Percentiles rank a stretch among this genome's conserved stretches.
phyloP scores from a whole-genome alignment of 1,284 basidiomycete genomes.

The Bondarzewia mesenterica region DNA sequence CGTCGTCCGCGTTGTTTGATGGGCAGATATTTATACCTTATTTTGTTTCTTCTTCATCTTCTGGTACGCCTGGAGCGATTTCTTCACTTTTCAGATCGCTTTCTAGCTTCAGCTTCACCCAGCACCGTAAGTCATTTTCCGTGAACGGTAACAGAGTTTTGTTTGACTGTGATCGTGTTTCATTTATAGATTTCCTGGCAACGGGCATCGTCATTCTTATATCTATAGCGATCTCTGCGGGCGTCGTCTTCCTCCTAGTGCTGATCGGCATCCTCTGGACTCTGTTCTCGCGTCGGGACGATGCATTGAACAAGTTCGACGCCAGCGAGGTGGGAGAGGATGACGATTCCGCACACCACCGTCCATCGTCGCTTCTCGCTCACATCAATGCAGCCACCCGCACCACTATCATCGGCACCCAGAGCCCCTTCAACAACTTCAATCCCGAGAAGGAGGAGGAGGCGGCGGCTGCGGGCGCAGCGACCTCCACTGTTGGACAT shows the following conservation, averaged over 20 bases:
- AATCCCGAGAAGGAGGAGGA: constrained; percentile 46
- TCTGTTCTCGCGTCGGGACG: constrained; percentile 73
- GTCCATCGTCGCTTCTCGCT: constrained; percentile 73
- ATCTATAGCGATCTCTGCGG: constrained; percentile 93
- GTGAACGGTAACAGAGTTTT: constrained; percentile 4
- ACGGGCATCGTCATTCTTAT: constrained; percentile 93
- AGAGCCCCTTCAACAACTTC: constrained; percentile 41
- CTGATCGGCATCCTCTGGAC: constrained; percentile 87
- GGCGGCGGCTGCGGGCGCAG: constrained; percentile 19
- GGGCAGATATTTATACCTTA: constrained; percentile 82
- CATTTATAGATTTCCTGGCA: constrained; percentile 81
- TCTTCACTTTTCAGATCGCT: constrained; percentile 81
- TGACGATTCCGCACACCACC: constrained; percentile 62
- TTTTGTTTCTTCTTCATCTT: constrained; percentile 59
- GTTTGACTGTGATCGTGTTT: constrained; percentile 7
- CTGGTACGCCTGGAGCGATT: constrained; percentile 68
- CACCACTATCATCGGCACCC: constrained; percentile 60
- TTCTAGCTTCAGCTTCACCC: constrained; percentile 64
- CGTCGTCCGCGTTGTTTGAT: constrained; percentile 83
- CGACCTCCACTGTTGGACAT: constrained; percentile 23
- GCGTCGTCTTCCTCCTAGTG: constrained; percentile 88
- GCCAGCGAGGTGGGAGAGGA: constrained; percentile 56
- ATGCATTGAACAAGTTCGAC: constrained; percentile 54
- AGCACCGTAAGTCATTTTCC: constrained; percentile 47
- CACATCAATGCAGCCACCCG: constrained; percentile 85